Evolutionary conservation across 2,329 filamentous ascomycete genomes (phyloP).

Genomic region (Pseudocercospora musae): DNA sequence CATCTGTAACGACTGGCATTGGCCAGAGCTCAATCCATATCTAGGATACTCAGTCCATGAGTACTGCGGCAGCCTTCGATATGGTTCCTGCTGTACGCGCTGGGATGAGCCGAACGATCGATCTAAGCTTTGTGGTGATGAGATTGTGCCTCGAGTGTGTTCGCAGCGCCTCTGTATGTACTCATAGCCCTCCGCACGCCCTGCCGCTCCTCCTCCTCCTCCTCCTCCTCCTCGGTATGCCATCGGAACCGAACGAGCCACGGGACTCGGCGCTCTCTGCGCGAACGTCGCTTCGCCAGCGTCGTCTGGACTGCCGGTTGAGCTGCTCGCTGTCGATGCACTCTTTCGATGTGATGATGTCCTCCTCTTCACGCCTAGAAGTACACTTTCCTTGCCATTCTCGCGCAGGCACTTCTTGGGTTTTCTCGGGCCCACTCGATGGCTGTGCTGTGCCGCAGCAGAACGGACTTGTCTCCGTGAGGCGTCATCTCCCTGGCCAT

Average conservation of each 20-base stretch:
- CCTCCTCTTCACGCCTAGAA: background rate
- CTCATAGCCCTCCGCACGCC: background rate
- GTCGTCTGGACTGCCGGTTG: background rate
- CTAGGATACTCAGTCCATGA: slow-evolving; percentile 20
- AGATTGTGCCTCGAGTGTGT: background rate
- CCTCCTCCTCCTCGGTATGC: background rate
- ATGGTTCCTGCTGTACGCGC: background rate
- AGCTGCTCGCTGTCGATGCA: background rate
- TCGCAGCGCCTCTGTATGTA: background rate
- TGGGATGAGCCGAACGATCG: background rate
- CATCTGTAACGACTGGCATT: slow-evolving; percentile 7
- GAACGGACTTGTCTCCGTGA: slow-evolving; percentile 24
- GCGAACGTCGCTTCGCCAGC: background rate
- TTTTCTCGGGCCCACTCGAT: slow-evolving; percentile 25
- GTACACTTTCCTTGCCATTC: background rate
- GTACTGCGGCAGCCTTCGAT: slow-evolving; percentile 13
- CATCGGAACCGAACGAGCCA: background rate
- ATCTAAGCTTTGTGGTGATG: background rate
- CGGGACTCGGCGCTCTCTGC: background rate
- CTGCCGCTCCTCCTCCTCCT: background rate
- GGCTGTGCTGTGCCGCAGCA: slow-evolving; percentile 21
- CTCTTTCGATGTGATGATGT: background rate
- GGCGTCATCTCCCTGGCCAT: slow-evolving; percentile 22
- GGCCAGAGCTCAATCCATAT: slow-evolving; percentile 11
- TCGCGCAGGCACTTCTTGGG: slow-evolving; percentile 12